Evolutionary conservation across 1,139 yeast genomes (phyloP).

Genomic region (Sugiyamaella novakii): DNA sequence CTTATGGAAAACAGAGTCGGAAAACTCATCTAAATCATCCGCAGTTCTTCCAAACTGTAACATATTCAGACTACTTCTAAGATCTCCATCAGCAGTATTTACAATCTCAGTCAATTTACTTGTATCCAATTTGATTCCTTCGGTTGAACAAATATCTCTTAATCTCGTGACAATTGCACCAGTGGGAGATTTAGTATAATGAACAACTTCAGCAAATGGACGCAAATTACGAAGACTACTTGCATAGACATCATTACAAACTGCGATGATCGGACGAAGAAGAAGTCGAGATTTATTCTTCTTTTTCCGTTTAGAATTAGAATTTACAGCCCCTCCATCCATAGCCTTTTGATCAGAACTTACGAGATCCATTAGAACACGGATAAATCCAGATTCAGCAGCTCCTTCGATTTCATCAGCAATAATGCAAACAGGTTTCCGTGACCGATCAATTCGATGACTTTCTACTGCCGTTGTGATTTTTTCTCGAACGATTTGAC

Average conservation of each 20-base stretch:
- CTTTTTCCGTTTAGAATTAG: slow-evolving; percentile 22
- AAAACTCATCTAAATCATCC: slow-evolving; percentile 31
- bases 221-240: slow-evolving; percentile 73
- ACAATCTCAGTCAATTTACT: slow-evolving; percentile 58
- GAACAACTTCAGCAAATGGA: slow-evolving; percentile 68
- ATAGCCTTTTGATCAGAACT: slow-evolving; percentile 57
- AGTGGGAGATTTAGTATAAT: slow-evolving; percentile 62
- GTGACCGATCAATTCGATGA: slow-evolving; percentile 52
- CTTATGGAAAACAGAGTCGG: slow-evolving; percentile 28
- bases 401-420: slow-evolving; percentile 94
- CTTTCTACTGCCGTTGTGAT: slow-evolving; percentile 71
- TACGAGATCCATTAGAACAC: slow-evolving; percentile 62
- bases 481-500: slow-evolving; percentile 57
- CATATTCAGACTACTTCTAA: slow-evolving; percentile 81
- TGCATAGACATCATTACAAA: slow-evolving; percentile 85
- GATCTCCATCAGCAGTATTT: slow-evolving; percentile 76
- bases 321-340: slow-evolving; percentile 28
- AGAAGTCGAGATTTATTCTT: slow-evolving; percentile 48
- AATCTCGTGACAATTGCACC: slow-evolving; percentile 53
- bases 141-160: slow-evolving; percentile 53
- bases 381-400: slow-evolving; percentile 79
- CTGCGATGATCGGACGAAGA: slow-evolving; percentile 83
- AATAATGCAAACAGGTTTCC: slow-evolving; percentile 74
- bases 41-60: slow-evolving; percentile 67
- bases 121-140: slow-evolving; percentile 45